Base-by-base conservation (phyloP, 495 filamentous ascomycete species). In the Geoglossum glabrum region DNA sequence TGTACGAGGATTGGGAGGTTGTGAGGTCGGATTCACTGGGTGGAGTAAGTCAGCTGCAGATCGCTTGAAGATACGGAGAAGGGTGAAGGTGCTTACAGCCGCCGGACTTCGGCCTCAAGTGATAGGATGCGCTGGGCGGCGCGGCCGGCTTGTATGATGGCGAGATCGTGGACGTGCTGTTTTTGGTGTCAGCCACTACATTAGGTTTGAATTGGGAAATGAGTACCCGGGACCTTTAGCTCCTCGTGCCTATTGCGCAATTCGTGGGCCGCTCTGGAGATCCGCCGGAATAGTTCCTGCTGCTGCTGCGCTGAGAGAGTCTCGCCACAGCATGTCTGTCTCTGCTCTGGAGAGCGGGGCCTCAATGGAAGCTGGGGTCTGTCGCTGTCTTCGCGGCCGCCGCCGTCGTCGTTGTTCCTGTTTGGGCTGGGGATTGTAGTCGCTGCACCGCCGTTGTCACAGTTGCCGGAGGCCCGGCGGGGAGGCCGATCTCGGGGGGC, bases 81-180 rank as follows among this genome's bases (percentile, higher is more conserved):
- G 43, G n/a, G 26, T 8, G 3, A 25, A 15, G 7, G 21, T 34
- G 19, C 74, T 62, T 63, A 77, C 72, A 79, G 68, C 31, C 76
- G 71, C 46, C 61, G 56, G 15, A 78, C 60, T 13, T 72, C 67
- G 27, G 68, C 68, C 56, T 80, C 75, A 21, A 80, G 68, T 27
- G 71, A 62, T 25, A 77, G 63, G 47, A 80, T 77, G 21, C 72
- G 70, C 58, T 73, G 67, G 23, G 77, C 75, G 31, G 75, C 75
- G 9, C 71, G 70, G 60, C 79, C 76, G 36, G 70, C 70, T 21
- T 76, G 67, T 27, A 70, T 69, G 51, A 79, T 67, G 3, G 78
- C 66, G 38, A 80, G 60, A 11, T 67, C 67, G 55, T 78, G 76
- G 55, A 80, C 73, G 60, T 80, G 75, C 75, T 79, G 25, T 50